Conservation (phyloP, 805 yeast species). For the Metschnikowia arizonensis region DNA sequence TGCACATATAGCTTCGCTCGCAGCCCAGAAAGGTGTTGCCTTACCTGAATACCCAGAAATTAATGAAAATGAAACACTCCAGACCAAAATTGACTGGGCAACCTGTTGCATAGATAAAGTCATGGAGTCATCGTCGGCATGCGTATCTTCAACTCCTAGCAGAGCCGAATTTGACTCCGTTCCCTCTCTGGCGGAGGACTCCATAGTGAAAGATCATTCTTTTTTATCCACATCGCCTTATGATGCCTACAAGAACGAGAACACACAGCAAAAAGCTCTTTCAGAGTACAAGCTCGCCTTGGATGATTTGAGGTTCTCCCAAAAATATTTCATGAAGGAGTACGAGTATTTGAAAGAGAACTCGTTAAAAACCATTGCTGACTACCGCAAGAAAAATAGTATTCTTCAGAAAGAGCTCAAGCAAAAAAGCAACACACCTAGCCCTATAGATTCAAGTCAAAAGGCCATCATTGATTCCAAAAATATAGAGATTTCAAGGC, state of each 20-base stretch:
- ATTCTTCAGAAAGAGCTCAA: conserved; percentile 50
- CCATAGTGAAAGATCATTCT: conserved; percentile 27
- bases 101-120: conserved; percentile 37
- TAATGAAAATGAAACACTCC: conserved; percentile 19
- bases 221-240: conserved; percentile 25
- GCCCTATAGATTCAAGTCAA: conserved; percentile 5
- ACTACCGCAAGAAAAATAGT: conserved; percentile 47
- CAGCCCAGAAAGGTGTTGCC: conserved; percentile 40
- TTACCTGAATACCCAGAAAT: conserved; percentile 29
- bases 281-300: conserved; percentile 53
- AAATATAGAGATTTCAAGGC: conserved; percentile 39
- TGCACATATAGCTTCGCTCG: conserved; percentile 44
- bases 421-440: conserved; percentile 5
- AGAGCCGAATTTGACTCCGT: conserved; percentile 6
- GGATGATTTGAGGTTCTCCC: conserved; percentile 66
- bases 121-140: conserved; percentile 7
- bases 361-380: conserved; percentile 49
- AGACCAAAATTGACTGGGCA: conserved; percentile 33
- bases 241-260: conserved; percentile 11
- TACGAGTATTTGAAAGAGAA: conserved; percentile 62
- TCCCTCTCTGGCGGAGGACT: conserved; percentile 16
- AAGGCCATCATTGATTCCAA: conserved; percentile 18
- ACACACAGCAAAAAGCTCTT: conserved; percentile 18
- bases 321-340: conserved; percentile 62
- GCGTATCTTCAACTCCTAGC: conserved; percentile 2